Conservation (phyloP, 129 eudicot species). For the Daucus carota region DNA sequence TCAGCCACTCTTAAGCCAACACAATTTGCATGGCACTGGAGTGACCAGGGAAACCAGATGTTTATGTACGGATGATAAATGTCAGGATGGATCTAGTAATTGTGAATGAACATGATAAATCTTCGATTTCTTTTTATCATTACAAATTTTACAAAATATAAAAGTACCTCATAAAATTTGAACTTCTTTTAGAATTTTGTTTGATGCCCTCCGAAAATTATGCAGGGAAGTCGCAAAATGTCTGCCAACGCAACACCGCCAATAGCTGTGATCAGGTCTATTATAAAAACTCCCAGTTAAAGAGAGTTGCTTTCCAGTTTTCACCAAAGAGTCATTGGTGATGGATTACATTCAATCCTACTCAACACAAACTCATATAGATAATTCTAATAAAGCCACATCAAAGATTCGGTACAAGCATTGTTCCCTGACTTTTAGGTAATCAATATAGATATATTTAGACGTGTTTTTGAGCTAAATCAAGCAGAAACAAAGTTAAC, state of each 20-base stretch:
- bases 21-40: too few species aligned
- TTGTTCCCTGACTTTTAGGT: not conserved
- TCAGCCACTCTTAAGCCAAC: too few species aligned
- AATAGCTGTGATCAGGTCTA: not conserved
- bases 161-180: too few species aligned
- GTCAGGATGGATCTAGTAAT: too few species aligned
- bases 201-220: too few species aligned
- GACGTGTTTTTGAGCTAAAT: not conserved
- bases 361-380: not conserved
- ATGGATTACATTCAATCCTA: not conserved
- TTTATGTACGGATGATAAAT: too few species aligned
- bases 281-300: not conserved
- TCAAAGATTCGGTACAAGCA: conserved; percentile 12
- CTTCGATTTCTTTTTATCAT: too few species aligned
- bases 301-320: not conserved
- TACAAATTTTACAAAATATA: too few species aligned
- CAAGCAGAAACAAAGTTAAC: not conserved
- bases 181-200: too few species aligned
- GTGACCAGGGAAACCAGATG: too few species aligned
- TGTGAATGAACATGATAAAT: too few species aligned
- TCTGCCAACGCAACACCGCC: not conserved
- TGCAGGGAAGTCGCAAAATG: too few species aligned
- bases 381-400: conserved; percentile 5
- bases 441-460: not conserved
- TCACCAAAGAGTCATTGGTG: not conserved